These are phyloP conservation scores for Penicillium coprophilum DNA, from an alignment of 495 filamentous ascomycete species.

Conservation along the genomic window DNA sequence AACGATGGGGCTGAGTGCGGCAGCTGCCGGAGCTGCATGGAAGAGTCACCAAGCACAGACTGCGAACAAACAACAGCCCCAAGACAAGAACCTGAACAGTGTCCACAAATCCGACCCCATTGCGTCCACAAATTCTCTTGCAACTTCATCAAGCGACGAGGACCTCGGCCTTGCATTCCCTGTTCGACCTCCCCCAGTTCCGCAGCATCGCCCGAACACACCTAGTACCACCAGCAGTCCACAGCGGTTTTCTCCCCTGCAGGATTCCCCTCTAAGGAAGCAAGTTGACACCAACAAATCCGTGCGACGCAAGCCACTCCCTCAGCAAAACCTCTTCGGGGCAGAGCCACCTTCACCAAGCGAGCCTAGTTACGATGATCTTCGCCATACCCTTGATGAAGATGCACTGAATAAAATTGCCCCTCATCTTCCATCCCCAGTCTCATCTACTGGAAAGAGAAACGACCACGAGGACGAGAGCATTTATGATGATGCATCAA, in stretches of 20 bases:
- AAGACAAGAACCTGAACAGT: conserved; percentile 11
- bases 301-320: conserved; percentile 66
- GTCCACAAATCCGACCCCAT: background rate
- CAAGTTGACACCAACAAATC: conserved; percentile 44
- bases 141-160: conserved; percentile 26
- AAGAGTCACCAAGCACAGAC: conserved; percentile 29
- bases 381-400: conserved; percentile 65
- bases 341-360: conserved; percentile 12
- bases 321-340: conserved; percentile 30
- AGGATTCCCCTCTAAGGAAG: conserved; percentile 7
- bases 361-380: conserved; percentile 61
- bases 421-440: conserved; percentile 31
- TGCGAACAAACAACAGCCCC: conserved; percentile 15
- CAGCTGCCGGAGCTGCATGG: conserved; percentile 37
- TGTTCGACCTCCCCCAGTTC: conserved; percentile 14
- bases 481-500: conserved; percentile 52
- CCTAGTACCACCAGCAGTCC: conserved; percentile 21
- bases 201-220: conserved; percentile 23
- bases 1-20: conserved; percentile 38
- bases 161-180: conserved; percentile 16
- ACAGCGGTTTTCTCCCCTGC: conserved; percentile 25
- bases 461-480: conserved; percentile 44
- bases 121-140: conserved; percentile 12
- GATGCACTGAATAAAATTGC: conserved; percentile 56
- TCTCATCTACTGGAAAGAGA: conserved; percentile 23